phyloP scores from a whole-genome alignment of 305 asterid species.

The Solanum chacoense region DNA sequence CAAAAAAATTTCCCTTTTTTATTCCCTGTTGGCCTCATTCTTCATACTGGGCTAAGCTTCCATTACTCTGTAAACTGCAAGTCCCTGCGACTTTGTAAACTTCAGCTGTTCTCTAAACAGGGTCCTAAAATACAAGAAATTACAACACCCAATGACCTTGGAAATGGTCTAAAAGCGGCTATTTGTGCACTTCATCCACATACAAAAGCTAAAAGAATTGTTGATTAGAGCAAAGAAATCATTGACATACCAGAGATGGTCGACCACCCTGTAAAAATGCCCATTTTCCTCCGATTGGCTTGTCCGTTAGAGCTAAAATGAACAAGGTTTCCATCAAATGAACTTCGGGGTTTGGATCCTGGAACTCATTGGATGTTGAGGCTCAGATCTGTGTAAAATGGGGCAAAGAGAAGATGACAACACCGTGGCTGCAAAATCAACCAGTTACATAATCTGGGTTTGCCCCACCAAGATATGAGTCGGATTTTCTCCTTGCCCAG shows the following conservation, averaged over 20 bases:
- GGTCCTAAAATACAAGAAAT: neutral
- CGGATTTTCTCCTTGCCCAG: constrained; percentile 4
- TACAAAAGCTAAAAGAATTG: neutral
- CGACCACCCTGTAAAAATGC: constrained; percentile 7
- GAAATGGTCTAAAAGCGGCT: neutral
- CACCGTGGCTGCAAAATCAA: neutral
- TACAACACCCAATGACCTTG: neutral
- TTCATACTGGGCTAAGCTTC: neutral
- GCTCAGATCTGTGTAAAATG: constrained; percentile 29
- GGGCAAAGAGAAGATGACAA: constrained; percentile 11
- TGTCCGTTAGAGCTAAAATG: neutral
- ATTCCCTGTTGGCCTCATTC: neutral
- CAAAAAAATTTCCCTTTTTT: neutral
- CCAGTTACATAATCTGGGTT: neutral
- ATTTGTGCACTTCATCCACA: neutral
- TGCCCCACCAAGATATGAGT: constrained; percentile 27
- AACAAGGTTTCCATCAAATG: neutral
- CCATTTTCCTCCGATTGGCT: neutral
- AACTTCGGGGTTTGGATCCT: neutral
- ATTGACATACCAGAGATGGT: constrained; percentile 11
- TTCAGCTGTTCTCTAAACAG: neutral
- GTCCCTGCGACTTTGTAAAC: neutral
- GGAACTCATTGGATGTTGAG: neutral
- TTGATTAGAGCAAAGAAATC: constrained; percentile 2
- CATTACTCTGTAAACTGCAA: neutral